Evolutionary conservation across 148 eudicot genomes (phyloP).

Genomic region (Spergularia bocconei): DNA sequence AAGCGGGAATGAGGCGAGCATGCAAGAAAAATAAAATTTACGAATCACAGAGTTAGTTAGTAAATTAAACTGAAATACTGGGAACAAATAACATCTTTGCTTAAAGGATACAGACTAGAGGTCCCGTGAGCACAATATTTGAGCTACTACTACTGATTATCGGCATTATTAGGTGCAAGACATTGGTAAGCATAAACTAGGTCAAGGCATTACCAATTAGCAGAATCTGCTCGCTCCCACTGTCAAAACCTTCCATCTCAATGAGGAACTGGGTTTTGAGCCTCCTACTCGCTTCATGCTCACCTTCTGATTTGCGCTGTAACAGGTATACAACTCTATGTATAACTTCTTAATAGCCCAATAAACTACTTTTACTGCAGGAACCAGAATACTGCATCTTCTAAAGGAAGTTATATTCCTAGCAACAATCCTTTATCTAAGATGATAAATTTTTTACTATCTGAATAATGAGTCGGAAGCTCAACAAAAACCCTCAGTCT

Average conservation of each 20-base stretch:
- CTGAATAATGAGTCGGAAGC: conserved; percentile 7
- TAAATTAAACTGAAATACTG: too few species aligned
- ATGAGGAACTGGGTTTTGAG: conserved; percentile 97
- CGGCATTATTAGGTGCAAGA: neutral
- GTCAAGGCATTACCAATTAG: conserved; percentile 60
- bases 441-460: neutral
- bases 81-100: too few species aligned
- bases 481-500: neutral
- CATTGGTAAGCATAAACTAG: neutral
- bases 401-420: neutral
- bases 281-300: conserved; percentile 97
- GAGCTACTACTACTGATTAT: neutral
- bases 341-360: conserved; percentile 14
- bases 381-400: neutral
- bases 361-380: conserved; percentile 6
- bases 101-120: too few species aligned
- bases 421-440: neutral
- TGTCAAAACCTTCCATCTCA: conserved; percentile 99
- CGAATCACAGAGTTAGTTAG: too few species aligned
- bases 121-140: neutral
- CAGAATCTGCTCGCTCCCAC: conserved; percentile 84
- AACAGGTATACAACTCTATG: conserved; percentile 21
- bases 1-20: neutral
- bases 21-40: neutral
- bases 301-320: conserved; percentile 99